Base-by-base conservation (phyloP, 2,329 filamentous ascomycete genomes). In the Penicillium sclerotiorum region DNA sequence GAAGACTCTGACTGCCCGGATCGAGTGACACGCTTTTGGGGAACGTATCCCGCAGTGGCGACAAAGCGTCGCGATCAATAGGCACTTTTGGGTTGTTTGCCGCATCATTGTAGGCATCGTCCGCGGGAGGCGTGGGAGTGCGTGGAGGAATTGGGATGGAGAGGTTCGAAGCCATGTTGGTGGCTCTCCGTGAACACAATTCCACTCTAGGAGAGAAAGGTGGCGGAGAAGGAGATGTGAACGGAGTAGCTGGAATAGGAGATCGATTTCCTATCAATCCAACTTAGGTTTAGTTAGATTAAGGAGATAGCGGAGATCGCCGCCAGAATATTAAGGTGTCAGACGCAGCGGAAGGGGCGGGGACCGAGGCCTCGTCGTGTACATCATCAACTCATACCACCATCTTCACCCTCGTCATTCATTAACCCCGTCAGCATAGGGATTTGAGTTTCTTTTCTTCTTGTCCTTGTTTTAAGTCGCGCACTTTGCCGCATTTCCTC, bases 91-190 rank as follows among this genome's bases (percentile, higher is more conserved):
- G 56, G 50, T 50, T 47, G 50, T 49, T 50, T 36, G 52, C 49
- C 17, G 56, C 59, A 54, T 64, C 50, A 37, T 57, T 52, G 32
- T 53, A 57, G 20, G 58, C 47, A 58, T 78, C 74, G 57, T 82
- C 79, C 62, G 80, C 77, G 56, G 84, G 84, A 58, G 84, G 85
- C 60, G 85, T 85, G 11, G 84, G 84, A 25, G 85, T 86, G 59
- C 82, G 77, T 48, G 85, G 84, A 53, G 82, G 83, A 35, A 79
- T 68, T 49, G 82, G 82, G 55, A 84, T 77, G 44, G 82, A 80
- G 56, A 83, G 75, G 58, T 75, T 75, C 50, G 82, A 78, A 55
- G 82, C 82, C 84, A 87, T 88, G 36, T 50, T 48, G 30, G 18
- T 41, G 48, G 36, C 40, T 22, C 39, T 50, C 44, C 46, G 32